Evolutionary conservation across 192 early-diverging fungal species (phyloP).

Genomic region (Hyaloraphidium curvatum): DNA sequence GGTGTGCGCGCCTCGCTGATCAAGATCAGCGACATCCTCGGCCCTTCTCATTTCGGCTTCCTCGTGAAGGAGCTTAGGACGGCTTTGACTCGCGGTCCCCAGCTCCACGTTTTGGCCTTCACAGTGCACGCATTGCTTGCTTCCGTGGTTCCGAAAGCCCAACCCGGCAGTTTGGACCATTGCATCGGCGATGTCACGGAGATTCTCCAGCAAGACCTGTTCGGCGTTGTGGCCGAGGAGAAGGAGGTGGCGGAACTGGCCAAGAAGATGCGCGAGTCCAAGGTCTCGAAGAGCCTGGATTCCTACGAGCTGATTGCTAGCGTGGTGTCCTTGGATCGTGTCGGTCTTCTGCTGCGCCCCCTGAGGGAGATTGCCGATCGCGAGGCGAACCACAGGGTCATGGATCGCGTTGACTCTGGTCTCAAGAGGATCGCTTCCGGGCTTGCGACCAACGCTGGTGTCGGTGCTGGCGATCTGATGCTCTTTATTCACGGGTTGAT

Average conservation of each 20-base stretch:
- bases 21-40: slow-evolving; percentile 68
- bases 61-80: slow-evolving; percentile 66
- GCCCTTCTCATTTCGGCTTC: slow-evolving; percentile 66
- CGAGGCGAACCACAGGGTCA: slow-evolving; percentile 56
- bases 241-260: slow-evolving; percentile 77
- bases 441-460: slow-evolving; percentile 49
- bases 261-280: slow-evolving; percentile 79
- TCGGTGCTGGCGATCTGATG: slow-evolving; percentile 45
- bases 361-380: slow-evolving; percentile 72
- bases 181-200: slow-evolving; percentile 47
- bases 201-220: slow-evolving; percentile 75
- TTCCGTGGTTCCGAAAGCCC: slow-evolving; percentile 33
- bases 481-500: slow-evolving; percentile 72
- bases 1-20: slow-evolving; percentile 65
- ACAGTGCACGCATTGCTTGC: slow-evolving; percentile 71
- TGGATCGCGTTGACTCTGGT: slow-evolving; percentile 58
- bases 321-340: slow-evolving; percentile 39
- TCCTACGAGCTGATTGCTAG: slow-evolving; percentile 68
- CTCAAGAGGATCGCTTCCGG: slow-evolving; percentile 57
- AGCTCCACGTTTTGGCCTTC: slow-evolving; percentile 87
- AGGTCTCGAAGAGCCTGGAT: slow-evolving; percentile 61
- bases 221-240: slow-evolving; percentile 74
- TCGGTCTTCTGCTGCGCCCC: slow-evolving; percentile 57
- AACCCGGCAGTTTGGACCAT: slow-evolving; percentile 51
- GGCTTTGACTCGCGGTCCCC: slow-evolving; percentile 64